Conservation (phyloP, 73 alveolate species). For the Stentor roeselii region DNA sequence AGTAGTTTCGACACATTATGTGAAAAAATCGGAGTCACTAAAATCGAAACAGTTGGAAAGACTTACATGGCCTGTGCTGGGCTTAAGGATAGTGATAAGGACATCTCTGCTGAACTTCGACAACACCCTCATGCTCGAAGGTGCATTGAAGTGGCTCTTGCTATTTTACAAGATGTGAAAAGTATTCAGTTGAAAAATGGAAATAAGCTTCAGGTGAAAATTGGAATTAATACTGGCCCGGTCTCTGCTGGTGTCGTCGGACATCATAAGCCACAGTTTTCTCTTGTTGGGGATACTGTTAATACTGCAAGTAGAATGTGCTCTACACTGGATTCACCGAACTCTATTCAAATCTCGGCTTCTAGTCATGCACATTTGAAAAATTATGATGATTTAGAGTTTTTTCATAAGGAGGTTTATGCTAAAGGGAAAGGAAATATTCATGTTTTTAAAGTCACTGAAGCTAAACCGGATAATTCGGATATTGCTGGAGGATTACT, state of each 20-base stretch:
- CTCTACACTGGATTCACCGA: slow-evolving; percentile 54
- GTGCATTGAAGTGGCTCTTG: slow-evolving; percentile 6
- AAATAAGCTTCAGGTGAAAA: slow-evolving; percentile 54
- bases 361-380: slow-evolving; percentile 8
- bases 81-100: slow-evolving; percentile 59
- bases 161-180: neutral
- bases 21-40: slow-evolving; percentile 42
- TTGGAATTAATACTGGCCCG: slow-evolving; percentile 96
- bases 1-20: slow-evolving; percentile 71
- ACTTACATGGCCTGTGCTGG: slow-evolving; percentile 92
- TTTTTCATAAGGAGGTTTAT: neutral
- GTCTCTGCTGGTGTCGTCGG: slow-evolving; percentile 99
- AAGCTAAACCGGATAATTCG: slow-evolving; percentile 1
- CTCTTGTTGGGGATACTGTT: slow-evolving; percentile 98
- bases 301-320: slow-evolving; percentile 98
- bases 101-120: slow-evolving; percentile 29
- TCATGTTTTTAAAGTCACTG: neutral
- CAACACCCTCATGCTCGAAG: slow-evolving; percentile 32
- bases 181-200: neutral
- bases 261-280: slow-evolving; percentile 95
- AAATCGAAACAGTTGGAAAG: slow-evolving; percentile 86
- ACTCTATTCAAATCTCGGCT: neutral
- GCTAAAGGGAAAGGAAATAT: slow-evolving; percentile 37
- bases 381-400: neutral
- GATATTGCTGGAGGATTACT: slow-evolving; percentile 32